phyloP scores from a whole-genome alignment of 2,329 filamentous ascomycete species.

The Fusarium subglutinans region DNA sequence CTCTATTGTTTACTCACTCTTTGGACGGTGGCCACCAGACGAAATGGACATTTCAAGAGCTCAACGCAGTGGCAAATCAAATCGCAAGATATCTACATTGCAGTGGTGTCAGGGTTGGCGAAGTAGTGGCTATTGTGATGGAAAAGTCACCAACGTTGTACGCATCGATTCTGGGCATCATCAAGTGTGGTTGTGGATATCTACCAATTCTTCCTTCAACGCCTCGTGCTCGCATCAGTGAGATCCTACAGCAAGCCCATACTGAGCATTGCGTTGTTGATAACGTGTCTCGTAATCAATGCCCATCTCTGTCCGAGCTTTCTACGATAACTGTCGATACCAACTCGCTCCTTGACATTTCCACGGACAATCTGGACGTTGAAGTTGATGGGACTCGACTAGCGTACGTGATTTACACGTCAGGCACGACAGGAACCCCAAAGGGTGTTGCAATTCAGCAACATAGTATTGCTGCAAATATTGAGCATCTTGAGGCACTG shows the following conservation, averaged over 20 bases:
- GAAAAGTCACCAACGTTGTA: constrained; percentile 81
- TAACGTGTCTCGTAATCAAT: constrained; percentile 23
- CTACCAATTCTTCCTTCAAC: constrained; percentile 81
- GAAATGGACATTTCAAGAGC: constrained; percentile 68
- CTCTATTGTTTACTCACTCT: constrained; percentile 70
- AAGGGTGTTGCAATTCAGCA: constrained; percentile 85
- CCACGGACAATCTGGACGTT: constrained; percentile 50
- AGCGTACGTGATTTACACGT: constrained; percentile 85
- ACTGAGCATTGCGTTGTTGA: constrained; percentile 59
- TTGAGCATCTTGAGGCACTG: constrained; percentile 70
- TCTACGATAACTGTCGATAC: constrained; percentile 49
- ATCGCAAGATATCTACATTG: constrained; percentile 65
- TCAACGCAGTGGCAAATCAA: constrained; percentile 72
- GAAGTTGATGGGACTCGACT: constrained; percentile 58
- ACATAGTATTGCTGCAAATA: constrained; percentile 78
- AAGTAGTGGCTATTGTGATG: constrained; percentile 78
- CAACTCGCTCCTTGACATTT: constrained; percentile 41
- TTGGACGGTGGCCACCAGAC: constrained; percentile 41
- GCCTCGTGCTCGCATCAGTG: constrained; percentile 66
- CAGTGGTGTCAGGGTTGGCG: constrained; percentile 58
- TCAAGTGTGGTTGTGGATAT: constrained; percentile 82
- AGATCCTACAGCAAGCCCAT: constrained; percentile 70
- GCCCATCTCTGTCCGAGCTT: constrained; percentile 27
- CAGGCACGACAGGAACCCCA: constrained; percentile 81
- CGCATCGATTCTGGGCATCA: constrained; percentile 74